A percentile compares a stretch with the other conserved stretches of the same genome.
phyloP scores from a whole-genome alignment of 2,329 filamentous ascomycete genomes.

The Tolypocladium inflatum region DNA sequence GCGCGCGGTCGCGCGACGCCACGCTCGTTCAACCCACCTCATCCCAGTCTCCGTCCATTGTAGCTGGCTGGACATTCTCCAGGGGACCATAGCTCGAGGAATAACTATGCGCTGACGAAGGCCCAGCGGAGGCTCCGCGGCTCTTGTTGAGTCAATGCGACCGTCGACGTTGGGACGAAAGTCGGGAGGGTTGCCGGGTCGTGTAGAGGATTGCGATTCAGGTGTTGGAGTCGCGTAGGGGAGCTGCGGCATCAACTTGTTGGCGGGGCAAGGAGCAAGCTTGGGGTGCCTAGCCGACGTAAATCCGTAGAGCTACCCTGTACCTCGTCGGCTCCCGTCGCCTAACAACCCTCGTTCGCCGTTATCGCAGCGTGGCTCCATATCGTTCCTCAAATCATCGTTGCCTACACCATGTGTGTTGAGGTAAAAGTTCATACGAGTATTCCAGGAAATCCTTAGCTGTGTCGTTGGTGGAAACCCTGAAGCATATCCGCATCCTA shows the following conservation, averaged over 20 bases:
- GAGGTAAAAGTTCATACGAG: no score
- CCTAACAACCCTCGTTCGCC: neutral
- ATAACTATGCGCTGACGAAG: conserved; percentile 2
- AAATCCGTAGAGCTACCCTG: neutral
- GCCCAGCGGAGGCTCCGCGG: conserved; percentile 5
- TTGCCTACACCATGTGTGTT: no score
- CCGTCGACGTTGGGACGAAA: neutral
- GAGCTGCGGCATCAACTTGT: neutral
- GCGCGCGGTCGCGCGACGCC: neutral
- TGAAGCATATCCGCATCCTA: no score
- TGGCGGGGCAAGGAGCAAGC: conserved; percentile 1
- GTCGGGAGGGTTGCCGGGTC: neutral
- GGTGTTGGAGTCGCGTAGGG: neutral
- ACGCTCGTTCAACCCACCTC: conserved; percentile 32
- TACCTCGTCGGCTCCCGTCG: neutral
- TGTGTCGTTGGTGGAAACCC: no score
- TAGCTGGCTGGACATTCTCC: conserved; percentile 28
- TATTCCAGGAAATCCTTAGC: no score
- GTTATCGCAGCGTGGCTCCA: neutral
- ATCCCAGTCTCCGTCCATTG: conserved; percentile 61
- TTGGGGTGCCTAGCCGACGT: neutral
- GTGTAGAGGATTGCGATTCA: conserved; percentile 1
- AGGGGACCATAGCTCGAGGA: conserved; percentile 20
- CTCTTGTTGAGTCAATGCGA: conserved; percentile 1
- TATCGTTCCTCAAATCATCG: neutral